These are phyloP conservation scores for Colletotrichum tanaceti DNA, from an alignment of 2,329 filamentous ascomycete genomes.

Conservation along the genomic window DNA sequence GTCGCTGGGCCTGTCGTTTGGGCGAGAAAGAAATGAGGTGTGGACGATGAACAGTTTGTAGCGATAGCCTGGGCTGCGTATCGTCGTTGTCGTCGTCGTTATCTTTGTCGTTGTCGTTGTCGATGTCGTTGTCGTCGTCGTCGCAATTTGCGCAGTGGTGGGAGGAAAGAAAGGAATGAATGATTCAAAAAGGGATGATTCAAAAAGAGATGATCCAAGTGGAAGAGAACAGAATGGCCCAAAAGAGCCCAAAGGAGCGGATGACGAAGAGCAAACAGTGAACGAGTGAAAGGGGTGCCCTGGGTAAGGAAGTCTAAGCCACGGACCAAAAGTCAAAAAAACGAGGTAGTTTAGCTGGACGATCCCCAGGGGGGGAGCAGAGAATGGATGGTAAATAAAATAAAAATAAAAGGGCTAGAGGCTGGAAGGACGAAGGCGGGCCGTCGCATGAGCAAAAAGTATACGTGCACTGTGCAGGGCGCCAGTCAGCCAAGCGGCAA, in stretches of 20 bases:
- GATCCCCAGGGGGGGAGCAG: background rate
- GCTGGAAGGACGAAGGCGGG: slow-evolving; percentile 1
- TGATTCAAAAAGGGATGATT: background rate
- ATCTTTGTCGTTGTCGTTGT: background rate
- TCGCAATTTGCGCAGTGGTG: background rate
- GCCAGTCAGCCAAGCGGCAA: no score
- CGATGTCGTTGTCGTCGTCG: background rate
- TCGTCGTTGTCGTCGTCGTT: background rate
- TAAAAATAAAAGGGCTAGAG: background rate
- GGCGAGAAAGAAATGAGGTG: background rate
- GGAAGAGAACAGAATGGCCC: slow-evolving; percentile 8
- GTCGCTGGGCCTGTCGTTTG: background rate
- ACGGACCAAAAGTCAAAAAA: slow-evolving; percentile 2
- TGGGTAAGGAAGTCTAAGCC: slow-evolving; percentile 8
- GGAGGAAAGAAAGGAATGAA: background rate
- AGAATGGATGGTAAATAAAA: background rate
- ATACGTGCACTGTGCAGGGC: background rate
- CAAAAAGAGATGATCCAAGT: background rate
- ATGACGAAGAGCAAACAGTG: background rate
- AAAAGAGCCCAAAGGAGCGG: slow-evolving; percentile 1
- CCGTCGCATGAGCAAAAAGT: slow-evolving; percentile 3
- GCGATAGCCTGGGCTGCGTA: background rate
- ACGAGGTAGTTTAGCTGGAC: background rate
- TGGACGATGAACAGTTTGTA: background rate
- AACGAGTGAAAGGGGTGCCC: slow-evolving; percentile 15